Percentiles rank a stretch among this genome's conserved stretches.
These are phyloP conservation scores for Kazachstania taianensis DNA, from an alignment of 805 yeast species.

Conservation along the genomic window DNA sequence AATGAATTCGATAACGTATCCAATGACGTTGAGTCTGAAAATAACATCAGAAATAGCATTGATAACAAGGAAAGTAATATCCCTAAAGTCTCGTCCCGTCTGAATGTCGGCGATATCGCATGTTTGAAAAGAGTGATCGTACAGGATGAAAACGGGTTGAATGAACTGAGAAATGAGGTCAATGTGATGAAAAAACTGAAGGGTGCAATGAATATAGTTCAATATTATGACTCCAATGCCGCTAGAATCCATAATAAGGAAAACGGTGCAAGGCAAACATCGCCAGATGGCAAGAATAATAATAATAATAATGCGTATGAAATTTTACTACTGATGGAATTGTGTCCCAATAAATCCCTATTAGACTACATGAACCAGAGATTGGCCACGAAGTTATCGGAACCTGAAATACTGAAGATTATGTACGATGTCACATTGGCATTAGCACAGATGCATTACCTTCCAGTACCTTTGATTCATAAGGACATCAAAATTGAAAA, in stretches of 20 bases:
- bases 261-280: constrained; percentile 4
- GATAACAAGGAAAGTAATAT: too few relatives aligned
- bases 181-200: constrained; percentile 64
- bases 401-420: constrained; percentile 69
- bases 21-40: constrained; percentile 15
- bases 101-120: constrained; percentile 40
- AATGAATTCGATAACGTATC: constrained; percentile 21
- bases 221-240: constrained; percentile 70
- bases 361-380: constrained; percentile 87
- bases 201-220: constrained; percentile 49
- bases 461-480: constrained; percentile 67
- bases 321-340: constrained; percentile 86
- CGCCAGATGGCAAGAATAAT: constrained; percentile 24
- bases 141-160: constrained; percentile 59
- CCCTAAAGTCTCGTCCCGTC: constrained; percentile 20
- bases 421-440: constrained; percentile 77
- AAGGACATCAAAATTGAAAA: constrained; percentile 93
- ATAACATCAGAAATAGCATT: neutral
- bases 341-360: constrained; percentile 82
- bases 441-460: constrained; percentile 76
- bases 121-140: constrained; percentile 71
- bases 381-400: constrained; percentile 67
- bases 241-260: constrained; percentile 33
- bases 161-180: constrained; percentile 63
- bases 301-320: constrained; percentile 52